These are phyloP conservation scores for Raffaelea ambrosiae DNA, from an alignment of 2,329 filamentous ascomycete genomes.

Conservation along the genomic window DNA sequence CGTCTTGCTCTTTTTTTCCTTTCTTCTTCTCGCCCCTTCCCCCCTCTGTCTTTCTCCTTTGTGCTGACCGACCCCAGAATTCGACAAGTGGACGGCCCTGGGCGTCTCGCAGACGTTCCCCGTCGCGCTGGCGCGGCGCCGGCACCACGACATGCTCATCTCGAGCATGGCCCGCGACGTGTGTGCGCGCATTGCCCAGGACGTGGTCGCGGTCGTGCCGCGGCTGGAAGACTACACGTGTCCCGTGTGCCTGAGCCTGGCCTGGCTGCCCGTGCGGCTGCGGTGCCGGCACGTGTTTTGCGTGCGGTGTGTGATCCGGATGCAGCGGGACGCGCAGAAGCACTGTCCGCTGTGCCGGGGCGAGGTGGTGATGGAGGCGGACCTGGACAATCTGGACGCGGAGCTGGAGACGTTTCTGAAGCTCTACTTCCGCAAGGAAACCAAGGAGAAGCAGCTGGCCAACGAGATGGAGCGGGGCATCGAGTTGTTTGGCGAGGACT, in stretches of 20 bases:
- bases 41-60: neutral
- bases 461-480: conserved; percentile 70
- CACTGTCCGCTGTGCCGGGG: conserved; percentile 70
- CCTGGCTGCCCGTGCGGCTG: conserved; percentile 74
- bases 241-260: conserved; percentile 69
- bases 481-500: conserved; percentile 61
- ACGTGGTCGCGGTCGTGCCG: conserved; percentile 66
- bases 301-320: conserved; percentile 72
- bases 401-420: conserved; percentile 61
- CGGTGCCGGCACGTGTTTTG: conserved; percentile 73
- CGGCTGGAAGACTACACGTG: conserved; percentile 80
- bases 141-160: conserved; percentile 56
- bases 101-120: conserved; percentile 58
- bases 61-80: conserved; percentile 44
- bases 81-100: conserved; percentile 76
- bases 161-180: conserved; percentile 65
- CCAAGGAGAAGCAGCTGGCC: conserved; percentile 57
- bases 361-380: conserved; percentile 62
- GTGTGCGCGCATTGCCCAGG: conserved; percentile 63
- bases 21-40: neutral
- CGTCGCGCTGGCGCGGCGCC: conserved; percentile 46
- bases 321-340: conserved; percentile 61
- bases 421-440: conserved; percentile 66
- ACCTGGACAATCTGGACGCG: conserved; percentile 61
- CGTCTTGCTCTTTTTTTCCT: too few species aligned